Base-by-base conservation (phyloP, 148 eudicot species). In the Amaranthus cruentus region DNA sequence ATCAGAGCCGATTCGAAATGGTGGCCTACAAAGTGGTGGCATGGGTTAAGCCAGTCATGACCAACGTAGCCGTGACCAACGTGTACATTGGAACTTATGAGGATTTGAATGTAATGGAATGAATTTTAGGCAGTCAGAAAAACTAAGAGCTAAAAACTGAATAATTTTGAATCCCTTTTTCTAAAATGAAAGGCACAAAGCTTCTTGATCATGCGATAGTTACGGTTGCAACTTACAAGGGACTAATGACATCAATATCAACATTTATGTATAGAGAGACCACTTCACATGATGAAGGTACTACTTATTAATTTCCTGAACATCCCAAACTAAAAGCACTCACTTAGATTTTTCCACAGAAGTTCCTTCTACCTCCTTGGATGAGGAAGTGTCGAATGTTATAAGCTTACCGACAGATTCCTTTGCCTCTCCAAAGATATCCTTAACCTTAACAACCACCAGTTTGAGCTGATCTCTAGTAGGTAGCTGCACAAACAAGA, bases 341-440 rank as follows among this genome's bases (percentile, higher is more conserved):
- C 84, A 84, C 85, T 85, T 83, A 73, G 87, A 62, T 73, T 88
- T 81, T 73, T 85, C 88, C 44, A 80, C 55, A 14, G 96, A 61
- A 42, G 78, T 74, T 73, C 84, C 84, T 72, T 87, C 88, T 18
- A 71, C 72, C 78, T 85, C 93, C 49, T 81, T 83, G 4, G 79
- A 50, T 9, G 88, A 52, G 6, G 81, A 57, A 18, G 85, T 55
- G 78, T 84, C 75, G 72, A 94, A 15, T 57, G 87, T 57, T 44
- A 96, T 76, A 51, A 91, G 47, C 81, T 95, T 95, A 53, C 98
- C 97, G 50, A 95, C 91, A 6, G 98, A 95, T 80, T 95, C 96
- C 76, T 90, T 89, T 47, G 96, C 93, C 72, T 86, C 88, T 62
- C 98, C 98, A 53, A 91, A 88, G 81, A 91, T 90, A 80, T 91